Evolutionary conservation across 176 grass and related monocot species (phyloP).

Genomic region (Chrysopogon serrulatus): DNA sequence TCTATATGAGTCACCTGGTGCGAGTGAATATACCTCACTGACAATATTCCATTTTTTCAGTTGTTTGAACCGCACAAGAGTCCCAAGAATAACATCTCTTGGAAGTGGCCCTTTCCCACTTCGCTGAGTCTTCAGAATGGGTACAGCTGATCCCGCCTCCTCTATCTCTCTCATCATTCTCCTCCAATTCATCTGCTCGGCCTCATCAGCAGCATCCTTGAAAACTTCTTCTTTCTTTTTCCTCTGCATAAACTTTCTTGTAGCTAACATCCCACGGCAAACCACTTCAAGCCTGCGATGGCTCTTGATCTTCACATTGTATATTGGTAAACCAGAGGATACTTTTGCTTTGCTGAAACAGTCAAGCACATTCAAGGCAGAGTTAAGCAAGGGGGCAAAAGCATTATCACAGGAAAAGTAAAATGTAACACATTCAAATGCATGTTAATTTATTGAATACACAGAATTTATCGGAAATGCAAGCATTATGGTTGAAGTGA

Average conservation of each 20-base stretch:
- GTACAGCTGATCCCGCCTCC: slow-evolving; percentile 54
- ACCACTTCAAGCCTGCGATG: slow-evolving; percentile 41
- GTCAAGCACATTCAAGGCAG: slow-evolving; percentile 8
- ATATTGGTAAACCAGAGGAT: slow-evolving; percentile 26
- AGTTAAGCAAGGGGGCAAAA: not conserved
- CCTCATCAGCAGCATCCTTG: slow-evolving; percentile 65
- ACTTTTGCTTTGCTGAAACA: slow-evolving; percentile 60
- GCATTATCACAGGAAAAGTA: not conserved
- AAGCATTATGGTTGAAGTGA: not conserved
- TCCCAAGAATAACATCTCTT: slow-evolving; percentile 72
- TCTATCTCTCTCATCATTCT: slow-evolving; percentile 88
- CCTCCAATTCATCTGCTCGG: slow-evolving; percentile 78
- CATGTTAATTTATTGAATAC: not conserved
- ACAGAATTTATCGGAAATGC: not conserved
- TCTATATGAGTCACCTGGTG: not conserved
- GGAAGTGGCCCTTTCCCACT: slow-evolving; percentile 39
- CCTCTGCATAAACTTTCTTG: slow-evolving; percentile 86
- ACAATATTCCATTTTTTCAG: slow-evolving; percentile 91
- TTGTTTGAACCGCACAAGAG: slow-evolving; percentile 85
- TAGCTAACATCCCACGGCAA: slow-evolving; percentile 68
- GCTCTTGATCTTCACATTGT: slow-evolving; percentile 39
- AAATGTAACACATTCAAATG: not conserved
- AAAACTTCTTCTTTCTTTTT: slow-evolving; percentile 67
- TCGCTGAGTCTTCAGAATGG: slow-evolving; percentile 62
- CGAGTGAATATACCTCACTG: slow-evolving; percentile 58